Evolutionary conservation across 1,139 yeast genomes (phyloP).

Genomic region (Chernovozyma aurita): DNA sequence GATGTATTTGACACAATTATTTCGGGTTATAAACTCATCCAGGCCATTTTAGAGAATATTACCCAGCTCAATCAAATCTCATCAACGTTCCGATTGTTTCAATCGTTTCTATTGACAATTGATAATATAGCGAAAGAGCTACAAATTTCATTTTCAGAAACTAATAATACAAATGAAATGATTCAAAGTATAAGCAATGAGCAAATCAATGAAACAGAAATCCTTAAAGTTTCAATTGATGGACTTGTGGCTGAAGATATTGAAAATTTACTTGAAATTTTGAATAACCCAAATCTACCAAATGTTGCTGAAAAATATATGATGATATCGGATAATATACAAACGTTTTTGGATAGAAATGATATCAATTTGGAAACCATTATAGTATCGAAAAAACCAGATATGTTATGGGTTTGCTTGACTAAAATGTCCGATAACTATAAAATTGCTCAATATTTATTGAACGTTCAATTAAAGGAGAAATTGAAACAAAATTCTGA

Average conservation of each 20-base stretch:
- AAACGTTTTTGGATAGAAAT: constrained; percentile 37
- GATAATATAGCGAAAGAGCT: constrained; percentile 22
- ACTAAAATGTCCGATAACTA: constrained; percentile 32
- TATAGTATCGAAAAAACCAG: constrained; percentile 6
- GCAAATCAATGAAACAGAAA: constrained; percentile 22
- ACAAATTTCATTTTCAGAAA: constrained; percentile 20
- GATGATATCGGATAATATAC: constrained; percentile 41
- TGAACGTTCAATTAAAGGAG: constrained; percentile 17
- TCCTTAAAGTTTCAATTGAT: constrained; percentile 21
- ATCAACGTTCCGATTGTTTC: constrained; percentile 7
- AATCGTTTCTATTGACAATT: constrained; percentile 16
- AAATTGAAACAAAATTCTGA: constrained; percentile 14
- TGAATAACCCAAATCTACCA: constrained; percentile 24
- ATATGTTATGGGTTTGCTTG: constrained; percentile 35
- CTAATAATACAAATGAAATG: constrained; percentile 19
- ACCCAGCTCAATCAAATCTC: constrained; percentile 7
- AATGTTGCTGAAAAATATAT: constrained; percentile 31
- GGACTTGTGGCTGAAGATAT: constrained; percentile 17
- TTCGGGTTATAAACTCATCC: constrained; percentile 26
- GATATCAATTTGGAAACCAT: constrained; percentile 18
- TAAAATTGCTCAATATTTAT: constrained; percentile 35
- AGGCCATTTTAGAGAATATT: constrained; percentile 26
- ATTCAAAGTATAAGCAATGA: constrained; percentile 20
- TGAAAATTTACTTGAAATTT: constrained; percentile 15
- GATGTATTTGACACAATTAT: constrained; percentile 36